Conservation (phyloP, 2,329 filamentous ascomycete genomes). For the Cercospora sp. region DNA sequence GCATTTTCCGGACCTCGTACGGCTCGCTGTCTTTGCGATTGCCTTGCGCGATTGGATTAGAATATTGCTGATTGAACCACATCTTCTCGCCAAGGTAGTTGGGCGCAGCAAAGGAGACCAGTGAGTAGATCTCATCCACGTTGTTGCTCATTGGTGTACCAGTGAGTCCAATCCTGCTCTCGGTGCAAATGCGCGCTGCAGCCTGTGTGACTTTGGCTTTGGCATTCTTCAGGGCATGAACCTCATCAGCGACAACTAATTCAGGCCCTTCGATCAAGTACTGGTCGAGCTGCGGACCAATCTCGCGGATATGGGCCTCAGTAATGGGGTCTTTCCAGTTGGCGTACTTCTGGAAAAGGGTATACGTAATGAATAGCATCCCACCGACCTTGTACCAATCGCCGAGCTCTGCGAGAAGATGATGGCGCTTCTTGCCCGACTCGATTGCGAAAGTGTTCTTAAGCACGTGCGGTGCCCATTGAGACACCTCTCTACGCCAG, state of each 20-base stretch:
- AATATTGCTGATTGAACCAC: conserved; percentile 72
- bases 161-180: conserved; percentile 76
- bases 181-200: conserved; percentile 63
- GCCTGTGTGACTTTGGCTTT: conserved; percentile 54
- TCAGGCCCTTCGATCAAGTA: conserved; percentile 63
- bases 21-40: conserved; percentile 64
- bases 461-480: conserved; percentile 62
- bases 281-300: conserved; percentile 46
- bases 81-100: conserved; percentile 67
- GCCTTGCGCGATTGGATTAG: conserved; percentile 70
- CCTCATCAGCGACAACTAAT: conserved; percentile 82
- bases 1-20: conserved; percentile 57
- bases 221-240: conserved; percentile 73
- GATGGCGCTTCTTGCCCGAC: conserved; percentile 35
- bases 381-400: conserved; percentile 67
- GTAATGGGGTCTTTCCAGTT: conserved; percentile 39
- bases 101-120: conserved; percentile 84
- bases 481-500: conserved; percentile 74
- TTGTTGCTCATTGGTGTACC: conserved; percentile 85
- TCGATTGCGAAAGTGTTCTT: conserved; percentile 60
- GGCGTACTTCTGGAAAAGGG: conserved; percentile 59
- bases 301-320: conserved; percentile 69
- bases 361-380: conserved; percentile 74
- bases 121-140: conserved; percentile 78
- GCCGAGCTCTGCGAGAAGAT: conserved; percentile 44